Evolutionary conservation across 306 rosid genomes (phyloP).

Genomic region (Purshia tridentata): DNA sequence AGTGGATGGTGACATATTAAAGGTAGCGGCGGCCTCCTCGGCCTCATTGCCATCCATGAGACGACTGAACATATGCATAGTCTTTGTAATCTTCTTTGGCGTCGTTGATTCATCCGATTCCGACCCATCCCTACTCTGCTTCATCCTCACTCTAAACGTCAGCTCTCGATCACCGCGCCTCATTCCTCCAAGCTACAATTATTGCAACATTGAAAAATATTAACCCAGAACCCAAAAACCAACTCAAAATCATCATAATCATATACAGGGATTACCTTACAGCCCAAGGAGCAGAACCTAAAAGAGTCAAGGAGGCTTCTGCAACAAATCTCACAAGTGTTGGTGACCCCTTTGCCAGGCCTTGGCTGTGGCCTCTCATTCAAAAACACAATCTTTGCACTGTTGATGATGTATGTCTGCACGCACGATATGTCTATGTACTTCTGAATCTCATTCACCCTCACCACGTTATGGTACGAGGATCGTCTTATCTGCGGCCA

Average conservation of each 20-base stretch:
- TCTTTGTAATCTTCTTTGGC: constrained; percentile 33
- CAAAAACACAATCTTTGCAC: constrained; percentile 49
- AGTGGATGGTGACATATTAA: constrained; percentile 37
- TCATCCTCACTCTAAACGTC: constrained; percentile 32
- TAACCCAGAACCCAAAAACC: not conserved
- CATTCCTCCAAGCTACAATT: constrained; percentile 38
- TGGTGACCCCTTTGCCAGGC: constrained; percentile 50
- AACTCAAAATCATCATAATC: not conserved
- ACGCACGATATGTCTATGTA: constrained; percentile 40
- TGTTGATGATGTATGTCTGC: constrained; percentile 51
- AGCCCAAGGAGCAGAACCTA: constrained; percentile 54
- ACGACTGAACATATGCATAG: constrained; percentile 23
- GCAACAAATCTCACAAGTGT: constrained; percentile 49
- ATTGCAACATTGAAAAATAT: not conserved
- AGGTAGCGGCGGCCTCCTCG: constrained; percentile 22
- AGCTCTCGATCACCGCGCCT: constrained; percentile 38
- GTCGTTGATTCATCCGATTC: constrained; percentile 45
- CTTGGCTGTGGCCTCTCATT: constrained; percentile 54
- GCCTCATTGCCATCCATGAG: constrained; percentile 25
- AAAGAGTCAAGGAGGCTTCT: constrained; percentile 47
- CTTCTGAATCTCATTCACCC: constrained; percentile 53
- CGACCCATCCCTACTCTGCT: constrained; percentile 24
- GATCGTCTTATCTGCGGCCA: constrained; percentile 41
- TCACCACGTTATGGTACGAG: constrained; percentile 53
- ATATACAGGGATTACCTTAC: constrained; percentile 38